phyloP scores from a whole-genome alignment of 176 grass and related monocot genomes.

The Avena sativa region DNA sequence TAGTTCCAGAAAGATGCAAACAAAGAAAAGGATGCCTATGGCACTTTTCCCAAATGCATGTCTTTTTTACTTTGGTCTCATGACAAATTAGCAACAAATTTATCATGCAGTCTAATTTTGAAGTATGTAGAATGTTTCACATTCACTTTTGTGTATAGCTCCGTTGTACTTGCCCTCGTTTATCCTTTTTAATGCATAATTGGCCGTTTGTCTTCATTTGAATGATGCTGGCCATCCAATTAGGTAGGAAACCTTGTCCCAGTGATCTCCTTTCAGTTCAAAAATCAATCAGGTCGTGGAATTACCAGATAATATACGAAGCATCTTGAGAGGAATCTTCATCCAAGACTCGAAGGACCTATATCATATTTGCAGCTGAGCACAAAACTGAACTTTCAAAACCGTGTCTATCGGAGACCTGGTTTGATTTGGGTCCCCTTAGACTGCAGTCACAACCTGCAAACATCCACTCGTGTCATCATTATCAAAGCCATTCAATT shows the following conservation, averaged over 20 bases:
- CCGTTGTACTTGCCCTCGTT: background rate
- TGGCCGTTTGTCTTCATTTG: background rate
- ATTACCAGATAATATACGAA: constrained; percentile 74
- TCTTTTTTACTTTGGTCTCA: constrained; percentile 10
- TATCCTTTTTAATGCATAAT: background rate
- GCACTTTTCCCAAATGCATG: background rate
- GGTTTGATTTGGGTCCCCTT: constrained; percentile 76
- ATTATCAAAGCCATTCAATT: constrained; percentile 51
- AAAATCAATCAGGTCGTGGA: constrained; percentile 43
- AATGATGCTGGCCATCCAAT: background rate
- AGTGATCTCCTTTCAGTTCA: constrained; percentile 43
- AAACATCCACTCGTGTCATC: constrained; percentile 77
- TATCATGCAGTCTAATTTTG: constrained; percentile 21
- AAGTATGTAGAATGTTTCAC: background rate
- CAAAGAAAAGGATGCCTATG: background rate
- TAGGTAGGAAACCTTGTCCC: background rate
- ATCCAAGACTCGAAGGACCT: constrained; percentile 66
- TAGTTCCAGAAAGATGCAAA: constrained; percentile 28
- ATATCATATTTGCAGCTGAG: constrained; percentile 54
- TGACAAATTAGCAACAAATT: constrained; percentile 23
- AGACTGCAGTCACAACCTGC: constrained; percentile 93
- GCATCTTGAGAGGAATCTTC: constrained; percentile 74
- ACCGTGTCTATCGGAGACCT: constrained; percentile 40
- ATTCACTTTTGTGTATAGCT: constrained; percentile 28
- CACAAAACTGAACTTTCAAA: constrained; percentile 47